Conservation (phyloP, 1,284 basidiomycete genomes). For the Caloboletus firmus region DNA sequence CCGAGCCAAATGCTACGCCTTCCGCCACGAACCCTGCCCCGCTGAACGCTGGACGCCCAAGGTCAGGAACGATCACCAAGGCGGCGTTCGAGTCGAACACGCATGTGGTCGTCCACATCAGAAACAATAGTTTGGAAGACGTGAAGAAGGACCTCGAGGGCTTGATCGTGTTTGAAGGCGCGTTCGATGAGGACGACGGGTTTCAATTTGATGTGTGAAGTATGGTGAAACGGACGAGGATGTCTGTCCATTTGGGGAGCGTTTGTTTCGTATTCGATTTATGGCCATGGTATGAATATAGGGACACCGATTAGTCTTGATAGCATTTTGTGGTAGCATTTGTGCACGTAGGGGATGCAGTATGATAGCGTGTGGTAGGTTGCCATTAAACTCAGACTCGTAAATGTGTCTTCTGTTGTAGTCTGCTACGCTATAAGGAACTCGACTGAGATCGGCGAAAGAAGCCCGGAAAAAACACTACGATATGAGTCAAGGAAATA, state of each 20-base stretch:
- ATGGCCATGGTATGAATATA: constrained; percentile 14
- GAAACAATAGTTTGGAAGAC: constrained; percentile 28
- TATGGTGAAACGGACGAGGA: not conserved
- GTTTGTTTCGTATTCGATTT: constrained; percentile 14
- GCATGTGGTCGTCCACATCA: constrained; percentile 18
- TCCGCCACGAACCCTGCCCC: not conserved
- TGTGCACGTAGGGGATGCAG: constrained; percentile 17
- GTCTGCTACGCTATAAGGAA: not conserved
- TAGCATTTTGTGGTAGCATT: constrained; percentile 10
- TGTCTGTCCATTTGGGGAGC: not conserved
- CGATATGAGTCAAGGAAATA: not conserved
- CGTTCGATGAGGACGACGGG: constrained; percentile 28
- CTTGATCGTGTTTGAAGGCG: constrained; percentile 32
- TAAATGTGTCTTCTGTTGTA: not conserved
- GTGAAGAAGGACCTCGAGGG: constrained; percentile 36
- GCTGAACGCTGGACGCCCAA: constrained; percentile 12
- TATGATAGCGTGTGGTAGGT: constrained; percentile 4
- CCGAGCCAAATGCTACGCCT: not conserved
- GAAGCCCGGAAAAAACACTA: not conserved
- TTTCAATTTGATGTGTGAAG: constrained; percentile 31
- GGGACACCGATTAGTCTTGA: constrained; percentile 5
- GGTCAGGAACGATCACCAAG: constrained; percentile 31
- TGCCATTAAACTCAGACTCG: not conserved
- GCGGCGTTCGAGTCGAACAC: constrained; percentile 28
- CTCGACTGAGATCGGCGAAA: not conserved